Evolutionary conservation across 352 stramenopile genomes (phyloP).

Genomic region (Pythium chondricola): DNA sequence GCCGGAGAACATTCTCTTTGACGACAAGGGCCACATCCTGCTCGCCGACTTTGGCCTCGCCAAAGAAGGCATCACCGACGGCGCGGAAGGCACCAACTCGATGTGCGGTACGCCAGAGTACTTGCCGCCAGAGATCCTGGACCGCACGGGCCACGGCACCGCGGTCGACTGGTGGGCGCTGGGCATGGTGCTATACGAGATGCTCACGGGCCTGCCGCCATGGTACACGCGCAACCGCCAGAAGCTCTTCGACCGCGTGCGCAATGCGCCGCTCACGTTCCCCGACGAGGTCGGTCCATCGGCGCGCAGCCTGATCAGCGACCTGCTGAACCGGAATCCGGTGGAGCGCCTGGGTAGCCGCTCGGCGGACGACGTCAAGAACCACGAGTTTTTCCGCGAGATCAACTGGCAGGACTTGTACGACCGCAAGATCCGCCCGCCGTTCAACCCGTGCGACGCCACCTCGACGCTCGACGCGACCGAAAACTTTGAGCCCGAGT

Average conservation of each 20-base stretch:
- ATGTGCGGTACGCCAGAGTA: constrained; percentile 92
- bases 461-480: constrained; percentile 63
- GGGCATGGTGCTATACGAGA: constrained; percentile 91
- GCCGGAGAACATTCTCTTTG: constrained; percentile 86
- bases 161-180: constrained; percentile 92
- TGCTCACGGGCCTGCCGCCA: constrained; percentile 88
- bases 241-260: constrained; percentile 89
- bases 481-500: constrained; percentile 88
- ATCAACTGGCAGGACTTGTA: constrained; percentile 83
- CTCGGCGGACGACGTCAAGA: constrained; percentile 79
- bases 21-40: constrained; percentile 64
- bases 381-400: constrained; percentile 75
- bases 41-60: constrained; percentile 84
- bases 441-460: constrained; percentile 80
- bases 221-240: constrained; percentile 93
- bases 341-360: constrained; percentile 72
- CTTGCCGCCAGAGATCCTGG: constrained; percentile 89
- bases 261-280: constrained; percentile 84
- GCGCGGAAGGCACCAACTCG: constrained; percentile 79
- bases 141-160: constrained; percentile 85
- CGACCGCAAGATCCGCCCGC: constrained; percentile 73
- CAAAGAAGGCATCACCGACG: constrained; percentile 82
- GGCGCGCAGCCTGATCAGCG: constrained; percentile 76
- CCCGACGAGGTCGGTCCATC: constrained; percentile 72
- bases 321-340: constrained; percentile 75